A percentile compares a stretch with the other conserved stretches of the same genome.
Evolutionary conservation across 2,329 filamentous ascomycete genomes (phyloP).

Genomic region (Elsinoe fawcettii): DNA sequence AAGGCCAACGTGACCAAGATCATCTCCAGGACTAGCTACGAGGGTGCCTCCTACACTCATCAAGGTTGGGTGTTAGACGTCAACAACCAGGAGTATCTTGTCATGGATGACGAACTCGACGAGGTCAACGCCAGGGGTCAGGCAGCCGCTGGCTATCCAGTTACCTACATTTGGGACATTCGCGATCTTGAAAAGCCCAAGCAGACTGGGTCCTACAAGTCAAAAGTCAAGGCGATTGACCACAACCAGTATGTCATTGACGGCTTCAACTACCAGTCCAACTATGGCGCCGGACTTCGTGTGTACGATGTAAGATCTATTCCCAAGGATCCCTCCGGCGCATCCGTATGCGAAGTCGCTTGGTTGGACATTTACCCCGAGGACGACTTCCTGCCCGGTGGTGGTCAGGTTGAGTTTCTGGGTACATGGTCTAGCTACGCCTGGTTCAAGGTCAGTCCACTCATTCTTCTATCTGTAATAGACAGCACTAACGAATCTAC

Average conservation of each 20-base stretch:
- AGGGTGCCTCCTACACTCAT: slow-evolving; percentile 45
- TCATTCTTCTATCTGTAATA: too few species aligned
- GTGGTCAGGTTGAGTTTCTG: slow-evolving; percentile 24
- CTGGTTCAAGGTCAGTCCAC: too few species aligned
- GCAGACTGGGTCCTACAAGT: slow-evolving; percentile 35
- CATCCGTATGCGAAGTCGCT: slow-evolving; percentile 38
- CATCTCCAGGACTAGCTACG: slow-evolving; percentile 44
- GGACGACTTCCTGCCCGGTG: slow-evolving; percentile 38
- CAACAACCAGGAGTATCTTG: slow-evolving; percentile 39
- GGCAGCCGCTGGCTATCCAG: slow-evolving; percentile 37
- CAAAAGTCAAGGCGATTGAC: slow-evolving; percentile 29
- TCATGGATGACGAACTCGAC: slow-evolving; percentile 49
- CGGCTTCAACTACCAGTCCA: slow-evolving; percentile 32
- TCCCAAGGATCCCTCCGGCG: slow-evolving; percentile 39
- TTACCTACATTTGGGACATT: slow-evolving; percentile 46
- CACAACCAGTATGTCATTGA: slow-evolving; percentile 38
- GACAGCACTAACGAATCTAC: too few species aligned
- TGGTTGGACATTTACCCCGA: slow-evolving; percentile 48
- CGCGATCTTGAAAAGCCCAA: slow-evolving; percentile 36
- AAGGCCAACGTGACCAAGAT: slow-evolving; percentile 33
- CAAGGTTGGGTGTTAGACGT: slow-evolving; percentile 47
- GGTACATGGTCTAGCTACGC: slow-evolving; percentile 46
- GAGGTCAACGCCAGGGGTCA: slow-evolving; percentile 38
- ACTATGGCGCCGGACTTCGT: slow-evolving; percentile 32
- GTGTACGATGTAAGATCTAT: slow-evolving; percentile 32